Conservation (phyloP, 495 filamentous ascomycete genomes). For the Penicillium samsonianum region DNA sequence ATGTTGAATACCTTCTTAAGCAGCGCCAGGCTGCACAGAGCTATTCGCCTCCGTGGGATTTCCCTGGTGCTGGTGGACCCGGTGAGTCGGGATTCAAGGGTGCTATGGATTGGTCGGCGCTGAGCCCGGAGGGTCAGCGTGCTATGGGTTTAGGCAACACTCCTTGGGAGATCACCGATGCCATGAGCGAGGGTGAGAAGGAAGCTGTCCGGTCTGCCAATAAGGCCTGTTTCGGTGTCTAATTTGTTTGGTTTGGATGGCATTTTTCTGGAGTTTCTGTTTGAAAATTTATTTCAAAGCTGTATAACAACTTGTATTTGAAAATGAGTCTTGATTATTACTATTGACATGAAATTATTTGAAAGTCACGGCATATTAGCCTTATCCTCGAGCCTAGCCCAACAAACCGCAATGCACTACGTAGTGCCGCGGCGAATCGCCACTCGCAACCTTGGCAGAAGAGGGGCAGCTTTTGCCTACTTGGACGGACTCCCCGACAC, state of each 20-base stretch:
- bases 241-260: background rate
- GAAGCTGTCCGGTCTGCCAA: conserved; percentile 61
- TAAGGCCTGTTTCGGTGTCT: conserved; percentile 45
- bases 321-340: background rate
- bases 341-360: background rate
- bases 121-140: conserved; percentile 50
- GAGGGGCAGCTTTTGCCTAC: background rate
- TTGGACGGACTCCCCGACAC: background rate
- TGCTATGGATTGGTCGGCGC: conserved; percentile 40
- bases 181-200: conserved; percentile 56
- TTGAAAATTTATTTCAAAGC: background rate
- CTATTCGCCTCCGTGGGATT: conserved; percentile 57
- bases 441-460: background rate
- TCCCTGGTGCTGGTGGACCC: conserved; percentile 60
- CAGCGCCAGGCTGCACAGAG: conserved; percentile 60
- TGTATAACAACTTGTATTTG: conserved; percentile 1
- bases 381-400: background rate
- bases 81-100: conserved; percentile 45
- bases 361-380: background rate
- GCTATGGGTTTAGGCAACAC: conserved; percentile 60
- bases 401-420: background rate
- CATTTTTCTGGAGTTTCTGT: background rate
- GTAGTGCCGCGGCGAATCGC: background rate
- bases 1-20: conserved; percentile 65
- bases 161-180: conserved; percentile 49